Base-by-base conservation (phyloP, 2,329 filamentous ascomycete genomes). In the Gaeumannomyces tritici region DNA sequence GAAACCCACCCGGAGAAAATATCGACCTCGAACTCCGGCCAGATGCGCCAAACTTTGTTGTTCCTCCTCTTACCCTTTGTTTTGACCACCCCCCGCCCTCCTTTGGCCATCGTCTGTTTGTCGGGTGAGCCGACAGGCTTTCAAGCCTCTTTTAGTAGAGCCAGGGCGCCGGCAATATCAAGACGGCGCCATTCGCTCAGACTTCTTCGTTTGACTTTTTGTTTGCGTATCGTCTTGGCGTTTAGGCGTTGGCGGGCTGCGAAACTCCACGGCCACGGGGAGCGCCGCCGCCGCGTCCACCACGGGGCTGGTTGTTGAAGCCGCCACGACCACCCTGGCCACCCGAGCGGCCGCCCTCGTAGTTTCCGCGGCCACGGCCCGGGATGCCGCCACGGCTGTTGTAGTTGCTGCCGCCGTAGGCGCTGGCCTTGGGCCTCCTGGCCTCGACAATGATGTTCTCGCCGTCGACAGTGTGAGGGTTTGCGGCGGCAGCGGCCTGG, bases 381-480 rank as follows among this genome's bases (percentile, higher is more conserved):
- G 83, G 78, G 60, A 74, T 83, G 61, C 88, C 87, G 65, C 89
- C 85, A 67, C 80, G 81, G 65, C 83, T 74, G 69, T 80, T 80
- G 72, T 85, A 86, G 76, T 86, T 89, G 72, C 85, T 85, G 63
- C 89, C 87, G 62, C 87, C 89, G 67, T 87, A 90, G 62, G 86
- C 84, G 66, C 80, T 83, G 57, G 86, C 79, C 76, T 91, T 91
- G 69, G 89, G 85, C 67, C 91, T 91, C 66, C 95, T 92, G 73
- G 93, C 90, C 78, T 98, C 95, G 63, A 99, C 89, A 65, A 85
- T 82, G 69, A 99, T 89, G 70, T 85, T 87, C 75, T 96, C 89
- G 68, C 87, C 89, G 69, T 89, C 90, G 66, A 99, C 85, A 57
- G 84, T 83, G 77, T 96, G 91, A 47, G 93, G 93, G 78, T 96